Evolutionary conservation across 768 basidiomycete species (phyloP), one percentile per base, ranked within the genome.

Genomic region (Amanita rimosa): DNA sequence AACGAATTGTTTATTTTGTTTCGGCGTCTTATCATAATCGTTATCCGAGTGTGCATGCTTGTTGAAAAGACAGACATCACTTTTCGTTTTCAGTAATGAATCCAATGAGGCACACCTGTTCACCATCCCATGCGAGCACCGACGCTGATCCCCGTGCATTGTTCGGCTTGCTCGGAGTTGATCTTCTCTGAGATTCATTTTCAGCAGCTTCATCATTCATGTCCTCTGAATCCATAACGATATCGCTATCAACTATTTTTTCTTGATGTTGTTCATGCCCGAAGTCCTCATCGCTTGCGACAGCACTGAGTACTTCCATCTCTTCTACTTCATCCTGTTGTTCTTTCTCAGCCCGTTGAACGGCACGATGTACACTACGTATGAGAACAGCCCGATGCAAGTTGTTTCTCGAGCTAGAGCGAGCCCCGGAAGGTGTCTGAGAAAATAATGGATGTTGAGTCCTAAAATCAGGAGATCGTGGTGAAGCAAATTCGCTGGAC

Each of bases 321-420:
- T 79, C 75, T 36, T 68, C 69, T 39, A 64, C 60, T 31, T 78
- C 74, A 47, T 72, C 67, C 41, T 68, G 70, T 39, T 76, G 70
- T 50, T 79, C 77, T 47, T 66, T 68, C 55, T 77, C 80, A 3
- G 71, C 67, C 34, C 68, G 66, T 55, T 76, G 48, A 0, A 76
- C 72, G 0, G 76, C 76, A 11, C 81, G 69, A 56, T 85, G 83
- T 0, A 81, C 82, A 34, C 79, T 82, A 8, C 82, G 73, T 10
- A 87, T 76, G 8, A 87, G 66, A 2, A 87, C 84, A 0, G 81
- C 79, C 10, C 78, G 76, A 55, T 87, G 83, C 1, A 87, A 63
- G 2, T 77, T 79, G 13, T 68, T 68, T 1, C 75, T 66, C 3
- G 67, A 64, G n/a, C 62, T 55, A 22, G 67, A 69, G 27, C 66